Evolutionary conservation across 306 rosid genomes (phyloP).

Genomic region (Styphnolobium japonicum): DNA sequence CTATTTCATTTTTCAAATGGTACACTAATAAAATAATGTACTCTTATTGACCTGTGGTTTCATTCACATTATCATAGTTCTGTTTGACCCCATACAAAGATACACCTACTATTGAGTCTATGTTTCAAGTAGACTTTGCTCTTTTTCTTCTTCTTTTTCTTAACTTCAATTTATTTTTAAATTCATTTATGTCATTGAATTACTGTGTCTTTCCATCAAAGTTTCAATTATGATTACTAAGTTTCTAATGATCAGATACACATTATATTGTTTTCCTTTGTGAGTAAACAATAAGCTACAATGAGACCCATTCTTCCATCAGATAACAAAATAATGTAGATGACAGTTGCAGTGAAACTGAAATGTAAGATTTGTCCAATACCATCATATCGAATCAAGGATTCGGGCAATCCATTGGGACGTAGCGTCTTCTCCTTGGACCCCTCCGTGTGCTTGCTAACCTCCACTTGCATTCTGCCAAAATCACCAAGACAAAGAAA

Average conservation of each 20-base stretch:
- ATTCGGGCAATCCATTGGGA: conserved; percentile 90
- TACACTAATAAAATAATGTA: neutral
- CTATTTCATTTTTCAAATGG: neutral
- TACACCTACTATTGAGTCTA: neutral
- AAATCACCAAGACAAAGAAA: conserved; percentile 15
- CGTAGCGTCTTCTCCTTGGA: conserved; percentile 80
- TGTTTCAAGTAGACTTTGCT: neutral
- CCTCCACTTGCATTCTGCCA: conserved; percentile 90
- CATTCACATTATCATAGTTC: neutral
- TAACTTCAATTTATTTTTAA: neutral
- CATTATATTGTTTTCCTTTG: neutral
- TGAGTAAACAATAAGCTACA: neutral
- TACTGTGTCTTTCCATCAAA: neutral
- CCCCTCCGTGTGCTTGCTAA: conserved; percentile 91
- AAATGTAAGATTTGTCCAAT: conserved; percentile 13
- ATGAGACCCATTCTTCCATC: neutral
- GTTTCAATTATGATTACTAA: neutral
- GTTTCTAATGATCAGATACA: neutral
- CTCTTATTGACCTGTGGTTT: neutral
- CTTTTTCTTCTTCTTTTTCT: neutral
- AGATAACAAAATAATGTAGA: neutral
- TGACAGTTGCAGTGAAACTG: neutral
- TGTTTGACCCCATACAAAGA: neutral
- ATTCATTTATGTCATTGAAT: neutral
- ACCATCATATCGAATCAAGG: conserved; percentile 91